Evolutionary conservation across 192 early-diverging fungal genomes (phyloP), one percentile per base, ranked within the genome.

Genomic region (Chytriomyces sp.): DNA sequence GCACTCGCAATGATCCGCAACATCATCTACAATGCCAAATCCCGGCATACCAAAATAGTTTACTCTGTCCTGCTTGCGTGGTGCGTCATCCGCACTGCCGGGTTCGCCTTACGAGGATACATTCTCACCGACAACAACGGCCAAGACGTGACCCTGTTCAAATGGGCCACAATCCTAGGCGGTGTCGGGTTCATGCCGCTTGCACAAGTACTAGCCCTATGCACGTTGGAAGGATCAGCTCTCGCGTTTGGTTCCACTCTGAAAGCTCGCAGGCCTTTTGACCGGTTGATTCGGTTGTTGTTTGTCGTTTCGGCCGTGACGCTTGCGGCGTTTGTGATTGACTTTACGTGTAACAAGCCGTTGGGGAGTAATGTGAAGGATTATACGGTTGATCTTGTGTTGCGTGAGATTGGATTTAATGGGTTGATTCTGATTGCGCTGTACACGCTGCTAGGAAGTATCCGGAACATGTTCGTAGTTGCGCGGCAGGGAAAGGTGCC

Each of bases 181-280:
- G 26, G 13, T 64, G 57, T 57, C 23, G 69, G 69, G 16, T 71
- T 71, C 35, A 50, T 71, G 47, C 69, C 69, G 4, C 69, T 71
- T 59, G 69, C 69, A 0, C 16, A 50, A 24, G 69, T 59, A 8
- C 35, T 59, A 4, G 18, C 43, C 20, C 35, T 71, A n/a, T 24
- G 26, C 62, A 28, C 26, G 10, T 26, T 64, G n/a, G 62, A 64
- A 26, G 26, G n/a, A 11, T 64, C 62, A 11, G 16, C 62, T 11
- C 16, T 64, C 26, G 26, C 26, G n/a, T 64, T 24, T 28, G 26
- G 26, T 18, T 64, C 11, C 62, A 64, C 62, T 10, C 16, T 3
- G n/a, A 11, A 10, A 3, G 10, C 16, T 3, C 11, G 26, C 7
- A 64, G 9, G 9, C 16, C 11, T 16, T 28, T 24, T 28, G 26